Base-by-base conservation (phyloP, 106 monocot genomes). In the Dendrobium officinale region DNA sequence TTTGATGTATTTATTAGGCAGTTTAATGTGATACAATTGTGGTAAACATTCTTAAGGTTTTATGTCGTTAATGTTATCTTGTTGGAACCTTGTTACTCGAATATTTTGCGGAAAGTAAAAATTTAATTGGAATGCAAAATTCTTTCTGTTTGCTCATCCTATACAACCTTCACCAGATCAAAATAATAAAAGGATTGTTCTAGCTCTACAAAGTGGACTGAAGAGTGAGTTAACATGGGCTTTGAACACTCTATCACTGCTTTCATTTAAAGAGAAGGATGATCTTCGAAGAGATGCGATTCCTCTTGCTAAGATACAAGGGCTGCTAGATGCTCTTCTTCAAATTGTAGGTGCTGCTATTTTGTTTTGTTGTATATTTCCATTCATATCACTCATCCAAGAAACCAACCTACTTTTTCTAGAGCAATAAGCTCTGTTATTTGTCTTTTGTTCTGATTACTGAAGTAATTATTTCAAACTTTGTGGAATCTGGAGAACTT, bases 201-300 rank as follows among this genome's bases (percentile, higher is more conserved):
- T 99, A 56, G 99, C 95, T 48, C 84, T 99, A 73, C 99, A 99
- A 88, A 99, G 99, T 82, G 95, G 98, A 82, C 80, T 95, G 74
- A 99, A 99, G 82, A 95, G 92, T 88, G 95, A 99, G 81, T 75
- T 99, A 80, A 89, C 88, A 67, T 95, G 99, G 99, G 95, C 95
- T 51, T 81, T 99, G 78, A 99, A 99, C 80, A 79, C 88, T 13
- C 91, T 99, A 42, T 85, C 95, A 15, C 11, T 99, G 66, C 93
- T 99, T 20, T 95, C 99, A 40, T 99, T 95, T 72, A 99, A 95
- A 82, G 95, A 99, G 82, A 99, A 93, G 86, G 99, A 99, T 80
- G 99, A 99, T 75, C 75, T 89, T 77, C 89, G 93, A 6, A 86
- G 90, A 81, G 99, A 99, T 89, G 91, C 88, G 48, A 88, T 87